A percentile compares a stretch with the other conserved stretches of the same genome.
These are phyloP conservation scores for Suillus placidus DNA, from an alignment of 768 basidiomycete genomes.

Conservation along the genomic window DNA sequence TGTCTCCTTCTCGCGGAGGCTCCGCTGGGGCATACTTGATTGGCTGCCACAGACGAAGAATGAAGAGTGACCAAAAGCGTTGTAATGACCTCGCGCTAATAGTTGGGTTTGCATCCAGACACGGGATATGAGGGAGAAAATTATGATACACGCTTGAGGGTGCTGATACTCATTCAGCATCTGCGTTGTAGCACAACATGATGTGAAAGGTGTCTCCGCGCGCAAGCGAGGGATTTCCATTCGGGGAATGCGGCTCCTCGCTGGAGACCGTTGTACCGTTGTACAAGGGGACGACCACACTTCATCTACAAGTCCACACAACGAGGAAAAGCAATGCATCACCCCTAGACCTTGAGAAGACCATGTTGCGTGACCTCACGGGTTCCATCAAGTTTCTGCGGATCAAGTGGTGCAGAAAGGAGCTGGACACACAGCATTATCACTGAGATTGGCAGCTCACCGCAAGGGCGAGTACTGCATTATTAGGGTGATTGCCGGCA, in stretches of 20 bases:
- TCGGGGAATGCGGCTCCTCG: not conserved
- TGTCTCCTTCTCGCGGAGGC: conserved; percentile 2
- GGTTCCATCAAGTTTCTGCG: conserved; percentile 6
- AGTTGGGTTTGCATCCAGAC: not conserved
- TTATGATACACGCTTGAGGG: conserved; percentile 6
- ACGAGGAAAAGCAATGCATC: conserved; percentile 3
- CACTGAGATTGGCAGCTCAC: conserved; percentile 5
- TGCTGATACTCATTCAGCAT: conserved; percentile 1
- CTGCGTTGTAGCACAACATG: not conserved
- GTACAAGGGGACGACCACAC: not conserved
- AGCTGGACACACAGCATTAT: conserved; percentile 1
- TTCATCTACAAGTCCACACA: conserved; percentile 1
- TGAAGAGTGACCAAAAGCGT: conserved; percentile 1
- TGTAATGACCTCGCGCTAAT: conserved; percentile 1
- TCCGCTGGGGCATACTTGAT: conserved; percentile 3
- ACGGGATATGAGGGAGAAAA: conserved; percentile 1
- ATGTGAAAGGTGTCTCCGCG: not conserved
- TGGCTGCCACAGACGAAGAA: conserved; percentile 6
- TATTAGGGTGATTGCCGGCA: conserved; percentile 12
- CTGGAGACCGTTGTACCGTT: not conserved
- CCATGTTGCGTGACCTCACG: conserved; percentile 7
- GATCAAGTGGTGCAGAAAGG: conserved; percentile 7
- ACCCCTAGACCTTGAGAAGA: conserved; percentile 8
- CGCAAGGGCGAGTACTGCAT: conserved; percentile 7
- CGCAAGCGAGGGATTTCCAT: conserved; percentile 3